These are phyloP conservation scores for Sophora flavescens DNA, from an alignment of 306 rosid species.

Conservation along the genomic window DNA sequence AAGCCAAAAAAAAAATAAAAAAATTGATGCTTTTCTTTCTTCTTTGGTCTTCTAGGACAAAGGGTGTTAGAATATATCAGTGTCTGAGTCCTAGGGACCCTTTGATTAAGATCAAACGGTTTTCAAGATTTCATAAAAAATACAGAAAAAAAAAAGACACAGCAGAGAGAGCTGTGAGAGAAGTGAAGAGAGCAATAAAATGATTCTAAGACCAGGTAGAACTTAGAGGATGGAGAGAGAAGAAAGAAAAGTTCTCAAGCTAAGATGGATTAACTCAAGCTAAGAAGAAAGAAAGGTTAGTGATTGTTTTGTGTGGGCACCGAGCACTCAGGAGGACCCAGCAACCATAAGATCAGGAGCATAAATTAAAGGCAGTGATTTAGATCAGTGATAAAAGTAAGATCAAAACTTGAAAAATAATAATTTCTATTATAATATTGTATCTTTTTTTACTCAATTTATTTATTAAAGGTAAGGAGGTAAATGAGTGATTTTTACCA, in stretches of 20 bases:
- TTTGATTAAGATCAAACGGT: constrained; percentile 45
- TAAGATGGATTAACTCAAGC: too few species aligned
- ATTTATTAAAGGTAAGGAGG: neutral
- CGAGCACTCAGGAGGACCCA: too few species aligned
- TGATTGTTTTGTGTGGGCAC: too few species aligned
- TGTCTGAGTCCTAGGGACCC: constrained; percentile 35
- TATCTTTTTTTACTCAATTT: too few species aligned
- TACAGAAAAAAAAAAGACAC: neutral
- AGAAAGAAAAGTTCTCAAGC: constrained; percentile 32
- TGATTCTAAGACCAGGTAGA: constrained; percentile 6
- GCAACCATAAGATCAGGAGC: neutral
- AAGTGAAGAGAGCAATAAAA: neutral
- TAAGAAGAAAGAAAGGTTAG: constrained; percentile 3
- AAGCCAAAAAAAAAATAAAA: constrained; percentile 5
- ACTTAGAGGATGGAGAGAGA: constrained; percentile 11
- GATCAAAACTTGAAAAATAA: too few species aligned
- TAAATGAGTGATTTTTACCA: neutral
- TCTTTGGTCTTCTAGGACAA: constrained; percentile 26
- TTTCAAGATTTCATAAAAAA: constrained; percentile 16
- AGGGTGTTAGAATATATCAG: neutral
- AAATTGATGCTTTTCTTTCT: constrained; percentile 47
- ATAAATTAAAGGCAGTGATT: too few species aligned
- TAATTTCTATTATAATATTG: too few species aligned
- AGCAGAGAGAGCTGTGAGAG: neutral
- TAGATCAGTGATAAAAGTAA: too few species aligned